Conservation (phyloP, 371 early-diverging fungal species). For the Mucor indicus region DNA sequence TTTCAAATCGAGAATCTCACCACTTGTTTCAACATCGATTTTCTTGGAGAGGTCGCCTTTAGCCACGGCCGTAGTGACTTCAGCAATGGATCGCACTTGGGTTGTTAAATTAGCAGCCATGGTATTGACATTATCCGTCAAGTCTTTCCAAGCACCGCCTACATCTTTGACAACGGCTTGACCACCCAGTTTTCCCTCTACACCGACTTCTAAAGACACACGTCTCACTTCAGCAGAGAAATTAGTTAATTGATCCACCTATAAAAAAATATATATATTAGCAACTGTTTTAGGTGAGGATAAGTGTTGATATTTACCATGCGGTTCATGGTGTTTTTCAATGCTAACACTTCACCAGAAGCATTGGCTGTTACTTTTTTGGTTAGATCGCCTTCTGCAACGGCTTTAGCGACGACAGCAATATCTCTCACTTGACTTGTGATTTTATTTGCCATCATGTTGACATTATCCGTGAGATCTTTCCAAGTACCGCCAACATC, state of each 20-base stretch:
- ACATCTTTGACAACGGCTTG: slow-evolving; percentile 53
- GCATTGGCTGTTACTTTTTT: slow-evolving; percentile 29
- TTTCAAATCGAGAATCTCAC: slow-evolving; percentile 37
- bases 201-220: too few relatives aligned
- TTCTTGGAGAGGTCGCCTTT: slow-evolving; percentile 49
- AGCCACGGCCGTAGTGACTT: slow-evolving; percentile 44
- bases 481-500: slow-evolving; percentile 56
- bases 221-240: too few relatives aligned
- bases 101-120: slow-evolving; percentile 60
- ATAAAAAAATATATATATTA: too few relatives aligned
- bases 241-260: too few relatives aligned
- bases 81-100: slow-evolving; percentile 53
- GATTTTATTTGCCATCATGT: slow-evolving; percentile 31
- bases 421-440: slow-evolving; percentile 31
- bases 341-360: slow-evolving; percentile 23
- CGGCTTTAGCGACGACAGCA: slow-evolving; percentile 27
- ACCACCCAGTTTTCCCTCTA: slow-evolving; percentile 58
- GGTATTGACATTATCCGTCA: slow-evolving; percentile 61
- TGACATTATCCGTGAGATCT: slow-evolving; percentile 49
- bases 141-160: slow-evolving; percentile 54
- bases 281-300: too few relatives aligned
- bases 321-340: slow-evolving; percentile 24
- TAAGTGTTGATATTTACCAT: too few relatives aligned
- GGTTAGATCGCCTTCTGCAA: slow-evolving; percentile 27
- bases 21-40: slow-evolving; percentile 36